Evolutionary conservation across 2,329 filamentous ascomycete genomes (phyloP), one percentile per base, ranked within the genome.

Genomic region (Fusarium dimerum): DNA sequence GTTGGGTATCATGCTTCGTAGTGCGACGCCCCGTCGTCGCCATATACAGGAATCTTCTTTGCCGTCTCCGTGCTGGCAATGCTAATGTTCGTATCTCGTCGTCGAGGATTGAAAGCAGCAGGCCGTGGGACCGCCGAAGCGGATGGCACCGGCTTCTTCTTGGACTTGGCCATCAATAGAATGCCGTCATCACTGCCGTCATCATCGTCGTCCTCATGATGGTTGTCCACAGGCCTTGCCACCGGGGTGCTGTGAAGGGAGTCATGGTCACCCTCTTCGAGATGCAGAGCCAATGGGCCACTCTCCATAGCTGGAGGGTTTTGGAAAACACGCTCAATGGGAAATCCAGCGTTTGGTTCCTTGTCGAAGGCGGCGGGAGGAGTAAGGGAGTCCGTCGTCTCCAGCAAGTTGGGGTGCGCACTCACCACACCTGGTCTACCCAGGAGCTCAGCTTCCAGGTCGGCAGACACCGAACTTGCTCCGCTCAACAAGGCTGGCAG

Each of bases 11-110:
- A 66, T 57, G 51, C 42, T 57, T 66, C 63, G 53, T 61, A 63
- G 41, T 56, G 54, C 29, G 60, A 62, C 57, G 45, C 55, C 52
- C 59, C 56, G 55, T 68, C 67, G 56, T 69, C 71, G 54, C 68
- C 69, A 54, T 72, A 67, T 45, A 74, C 62, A 39, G 71, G 57
- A 16, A 83, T 66, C 66, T 84, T 84, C 71, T 85, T 86, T 39
- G 84, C 84, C 41, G 84, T 87, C 60, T 86, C 84, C 1, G 81
- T 84, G 64, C 83, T 86, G 32, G 78, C 80, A 29, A 82, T 79
- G 58, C 81, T 85, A 2, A 79, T 80, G 59, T 84, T 83, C 48
- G 83, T 86, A 58, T 83, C 81, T 32, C 84, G 77, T 51, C 83
- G 75, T 54, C 72, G 73, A 3, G 76, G 70, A 43, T 71, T 71